Evolutionary conservation across 148 eudicot genomes (phyloP), one percentile per base, ranked within the genome.

Genomic region (Fagopyrum tataricum): DNA sequence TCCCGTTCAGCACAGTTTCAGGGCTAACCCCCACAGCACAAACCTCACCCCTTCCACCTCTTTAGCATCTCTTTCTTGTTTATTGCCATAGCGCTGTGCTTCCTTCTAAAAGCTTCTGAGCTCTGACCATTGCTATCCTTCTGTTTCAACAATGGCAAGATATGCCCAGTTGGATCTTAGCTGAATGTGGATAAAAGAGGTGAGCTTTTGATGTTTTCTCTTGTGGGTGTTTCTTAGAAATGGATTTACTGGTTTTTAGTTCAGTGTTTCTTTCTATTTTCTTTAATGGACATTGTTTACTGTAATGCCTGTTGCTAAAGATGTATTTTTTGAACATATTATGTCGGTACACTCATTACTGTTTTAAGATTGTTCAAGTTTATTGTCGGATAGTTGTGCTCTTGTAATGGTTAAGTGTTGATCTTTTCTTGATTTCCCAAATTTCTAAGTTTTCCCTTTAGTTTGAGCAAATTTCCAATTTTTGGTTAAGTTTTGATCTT

Each of bases 271-370:
- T 85, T 82, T 78, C 79, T 72, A 72, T 75, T 77, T 74, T 83
- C 87, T 84, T 76, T 80, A 83, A 58, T 78, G 73, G 73, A 51
- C 37, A 67, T 87, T 88, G 85, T 79, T 85, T 47, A 70, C 64
- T 74, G 77, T 73, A 71, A 14, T 39, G 2, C 21, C 20, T 40
- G 23, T 39, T 17, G 24, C 71, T 81, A 71, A 79, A 84, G 84
- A 76, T 76, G 72, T 20, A 5, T 7, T 73, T 77, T 76, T 64
- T 76, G 44, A 77, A 49, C 61, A 53, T 77, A 51, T 44, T 49
- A 14, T 75, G 53, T 46, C 6, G 71, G 18, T 67, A 39, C 11
- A 31, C 13, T 44, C 51, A 40, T 44, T 62, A 20, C 75, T 75
- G 52, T 58, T 73, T 26, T 58, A 58, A 58, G 37, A 23, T 58